phyloP scores from a whole-genome alignment of 371 early-diverging fungal genomes.

The Funneliformis caledonium region DNA sequence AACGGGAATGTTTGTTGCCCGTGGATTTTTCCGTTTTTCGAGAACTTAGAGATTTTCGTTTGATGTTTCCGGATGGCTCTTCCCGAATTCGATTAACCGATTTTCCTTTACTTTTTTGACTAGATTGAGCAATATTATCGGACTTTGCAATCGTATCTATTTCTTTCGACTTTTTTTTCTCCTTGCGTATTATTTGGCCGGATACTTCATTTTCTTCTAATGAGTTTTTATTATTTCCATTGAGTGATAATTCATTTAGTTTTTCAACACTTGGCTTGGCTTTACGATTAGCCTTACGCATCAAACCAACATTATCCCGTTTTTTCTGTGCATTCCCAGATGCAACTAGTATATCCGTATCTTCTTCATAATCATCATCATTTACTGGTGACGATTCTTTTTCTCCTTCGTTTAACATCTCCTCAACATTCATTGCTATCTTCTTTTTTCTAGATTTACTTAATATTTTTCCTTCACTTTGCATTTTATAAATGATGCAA shows the following conservation, averaged over 20 bases:
- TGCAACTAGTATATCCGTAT: not conserved
- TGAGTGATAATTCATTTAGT: not conserved
- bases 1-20: not conserved
- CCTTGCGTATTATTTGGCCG: not conserved
- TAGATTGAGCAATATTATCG: not conserved
- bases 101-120: not conserved
- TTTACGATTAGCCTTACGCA: not conserved
- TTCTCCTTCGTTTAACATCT: not conserved
- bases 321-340: not conserved
- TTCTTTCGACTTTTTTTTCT: not conserved
- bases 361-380: not conserved
- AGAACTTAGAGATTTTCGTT: not conserved
- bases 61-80: not conserved
- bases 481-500: slow-evolving; percentile 48
- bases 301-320: not conserved
- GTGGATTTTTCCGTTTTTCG: not conserved
- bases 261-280: not conserved
- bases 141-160: not conserved
- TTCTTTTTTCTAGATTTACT: slow-evolving; percentile 11
- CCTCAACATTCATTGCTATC: not conserved
- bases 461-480: slow-evolving; percentile 18
- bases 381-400: not conserved
- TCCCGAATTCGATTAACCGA: not conserved
- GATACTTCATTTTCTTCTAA: not conserved
- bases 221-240: not conserved